Evolutionary conservation across 805 yeast genomes (phyloP).

Genomic region (Schizosaccharomyces cryophilus): DNA sequence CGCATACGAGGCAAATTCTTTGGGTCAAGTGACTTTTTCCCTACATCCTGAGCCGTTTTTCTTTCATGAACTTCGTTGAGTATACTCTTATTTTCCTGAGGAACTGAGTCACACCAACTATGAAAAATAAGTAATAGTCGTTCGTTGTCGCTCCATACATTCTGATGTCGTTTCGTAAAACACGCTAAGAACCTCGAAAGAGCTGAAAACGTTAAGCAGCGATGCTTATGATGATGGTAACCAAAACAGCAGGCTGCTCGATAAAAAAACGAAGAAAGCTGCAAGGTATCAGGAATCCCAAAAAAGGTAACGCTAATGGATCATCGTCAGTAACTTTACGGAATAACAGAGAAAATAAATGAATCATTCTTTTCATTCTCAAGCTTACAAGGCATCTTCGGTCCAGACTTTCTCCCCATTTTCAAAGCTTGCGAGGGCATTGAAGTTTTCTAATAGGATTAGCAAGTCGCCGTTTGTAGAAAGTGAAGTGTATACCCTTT

Average conservation of each 20-base stretch:
- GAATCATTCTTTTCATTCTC: neutral
- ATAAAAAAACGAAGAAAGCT: neutral
- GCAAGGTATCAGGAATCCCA: neutral
- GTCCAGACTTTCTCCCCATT: neutral
- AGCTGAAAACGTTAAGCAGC: neutral
- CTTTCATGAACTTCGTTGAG: no score
- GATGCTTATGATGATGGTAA: neutral
- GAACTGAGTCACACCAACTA: neutral
- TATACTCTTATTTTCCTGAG: neutral
- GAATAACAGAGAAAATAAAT: neutral
- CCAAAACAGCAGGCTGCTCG: neutral
- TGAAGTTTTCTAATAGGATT: neutral
- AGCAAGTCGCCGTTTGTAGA: neutral
- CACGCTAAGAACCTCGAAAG: neutral
- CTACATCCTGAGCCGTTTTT: no score
- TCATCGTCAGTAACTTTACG: neutral
- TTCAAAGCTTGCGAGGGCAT: neutral
- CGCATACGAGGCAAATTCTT: neutral
- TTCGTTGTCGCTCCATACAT: neutral
- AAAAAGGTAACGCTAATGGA: neutral
- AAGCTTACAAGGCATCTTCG: neutral
- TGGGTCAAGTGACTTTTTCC: no score
- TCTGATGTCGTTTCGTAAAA: neutral
- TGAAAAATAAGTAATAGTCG: neutral
- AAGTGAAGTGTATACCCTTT: neutral